phyloP scores from a whole-genome alignment of 495 filamentous ascomycete species.

The Aspergillus ellipticus region DNA sequence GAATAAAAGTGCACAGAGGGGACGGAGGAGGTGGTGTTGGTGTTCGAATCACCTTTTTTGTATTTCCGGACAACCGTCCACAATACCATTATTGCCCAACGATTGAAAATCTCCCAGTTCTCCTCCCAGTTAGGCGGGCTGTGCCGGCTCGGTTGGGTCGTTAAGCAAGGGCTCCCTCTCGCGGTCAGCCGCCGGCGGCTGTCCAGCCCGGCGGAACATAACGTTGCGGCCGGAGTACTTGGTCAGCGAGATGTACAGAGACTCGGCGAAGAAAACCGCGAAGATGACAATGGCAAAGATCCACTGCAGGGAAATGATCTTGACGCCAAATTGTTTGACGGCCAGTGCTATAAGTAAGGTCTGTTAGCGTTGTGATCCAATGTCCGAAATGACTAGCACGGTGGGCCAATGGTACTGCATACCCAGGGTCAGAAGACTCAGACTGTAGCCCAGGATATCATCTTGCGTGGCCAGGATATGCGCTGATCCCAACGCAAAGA shows the following conservation, averaged over 20 bases:
- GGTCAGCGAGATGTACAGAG: slow-evolving; percentile 60
- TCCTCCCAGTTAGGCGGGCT: not conserved
- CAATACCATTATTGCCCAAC: not conserved
- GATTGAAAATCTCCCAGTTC: not conserved
- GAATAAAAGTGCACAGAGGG: not conserved
- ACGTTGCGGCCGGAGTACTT: slow-evolving; percentile 55
- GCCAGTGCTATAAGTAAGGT: slow-evolving; percentile 54
- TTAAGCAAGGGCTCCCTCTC: slow-evolving; percentile 44
- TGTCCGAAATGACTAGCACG: not conserved
- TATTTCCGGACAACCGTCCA: not conserved
- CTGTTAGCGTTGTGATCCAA: slow-evolving; percentile 6
- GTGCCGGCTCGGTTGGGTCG: slow-evolving; percentile 19
- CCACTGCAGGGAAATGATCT: slow-evolving; percentile 78
- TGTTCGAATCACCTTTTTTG: too few relatives aligned
- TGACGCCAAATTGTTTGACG: slow-evolving; percentile 66
- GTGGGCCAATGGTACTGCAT: slow-evolving; percentile 16
- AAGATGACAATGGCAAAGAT: slow-evolving; percentile 87
- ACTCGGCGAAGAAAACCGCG: slow-evolving; percentile 63
- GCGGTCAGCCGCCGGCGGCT: slow-evolving; percentile 34
- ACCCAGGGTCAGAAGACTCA: slow-evolving; percentile 69
- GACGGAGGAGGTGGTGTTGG: not conserved
- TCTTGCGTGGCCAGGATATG: slow-evolving; percentile 71
- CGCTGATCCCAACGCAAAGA: slow-evolving; percentile 67
- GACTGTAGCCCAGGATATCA: slow-evolving; percentile 75
- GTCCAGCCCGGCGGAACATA: slow-evolving; percentile 34